Conservation (phyloP, 441 rosid species). For the Bruguiera hainesii region DNA sequence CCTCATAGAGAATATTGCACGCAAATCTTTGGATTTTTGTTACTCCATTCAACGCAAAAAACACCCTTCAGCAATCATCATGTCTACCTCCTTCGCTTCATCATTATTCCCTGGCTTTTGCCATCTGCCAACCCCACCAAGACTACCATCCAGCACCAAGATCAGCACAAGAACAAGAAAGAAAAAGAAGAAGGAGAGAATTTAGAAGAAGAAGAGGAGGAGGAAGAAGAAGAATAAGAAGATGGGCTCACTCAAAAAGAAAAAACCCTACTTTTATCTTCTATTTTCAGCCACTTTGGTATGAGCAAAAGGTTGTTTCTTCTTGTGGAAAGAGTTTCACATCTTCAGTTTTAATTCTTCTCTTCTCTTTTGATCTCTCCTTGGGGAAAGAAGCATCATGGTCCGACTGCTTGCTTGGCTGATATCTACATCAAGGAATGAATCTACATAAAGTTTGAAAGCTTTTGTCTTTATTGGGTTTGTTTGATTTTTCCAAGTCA, state of each 20-base stretch:
- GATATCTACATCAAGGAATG: constrained; percentile 9
- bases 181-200: constrained; percentile 17
- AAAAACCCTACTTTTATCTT: constrained; percentile 33
- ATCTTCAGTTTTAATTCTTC: constrained; percentile 16
- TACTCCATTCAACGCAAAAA: constrained; percentile 23
- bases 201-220: not conserved
- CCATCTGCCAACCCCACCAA: constrained; percentile 31
- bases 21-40: constrained; percentile 21
- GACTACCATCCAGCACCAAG: constrained; percentile 16
- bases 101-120: constrained; percentile 34
- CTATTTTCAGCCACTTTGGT: not conserved
- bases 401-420: constrained; percentile 48
- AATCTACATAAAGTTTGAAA: constrained; percentile 1
- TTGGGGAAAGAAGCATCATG: constrained; percentile 66
- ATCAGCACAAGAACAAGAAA: constrained; percentile 10
- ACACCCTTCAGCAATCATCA: constrained; percentile 41
- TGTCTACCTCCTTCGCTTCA: constrained; percentile 43
- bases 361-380: constrained; percentile 18
- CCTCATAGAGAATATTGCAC: constrained; percentile 19
- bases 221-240: constrained; percentile 7
- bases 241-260: constrained; percentile 41
- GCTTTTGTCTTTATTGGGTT: constrained; percentile 3
- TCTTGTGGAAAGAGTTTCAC: constrained; percentile 9
- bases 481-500: constrained; percentile 12
- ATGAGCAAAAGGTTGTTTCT: constrained; percentile 3